phyloP scores from a whole-genome alignment of 2,329 filamentous ascomycete species.

The Xylaria sp. region DNA sequence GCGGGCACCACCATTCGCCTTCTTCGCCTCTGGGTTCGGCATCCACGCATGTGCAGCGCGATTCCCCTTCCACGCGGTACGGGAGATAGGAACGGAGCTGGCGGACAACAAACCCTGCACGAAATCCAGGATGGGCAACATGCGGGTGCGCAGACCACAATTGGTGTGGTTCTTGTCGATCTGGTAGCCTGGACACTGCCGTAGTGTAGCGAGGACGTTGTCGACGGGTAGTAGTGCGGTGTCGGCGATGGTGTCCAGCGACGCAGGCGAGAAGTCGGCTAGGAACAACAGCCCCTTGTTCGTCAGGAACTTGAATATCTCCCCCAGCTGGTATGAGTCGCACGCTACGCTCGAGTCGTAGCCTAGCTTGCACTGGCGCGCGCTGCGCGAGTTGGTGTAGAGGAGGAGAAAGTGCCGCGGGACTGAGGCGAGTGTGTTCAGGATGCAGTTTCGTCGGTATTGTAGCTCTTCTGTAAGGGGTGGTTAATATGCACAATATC shows the following conservation, averaged over 20 bases:
- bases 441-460: slow-evolving; percentile 71
- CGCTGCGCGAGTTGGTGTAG: slow-evolving; percentile 71
- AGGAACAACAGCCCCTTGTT: slow-evolving; percentile 70
- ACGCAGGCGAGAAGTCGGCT: slow-evolving; percentile 63
- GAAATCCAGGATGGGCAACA: slow-evolving; percentile 73
- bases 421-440: slow-evolving; percentile 75
- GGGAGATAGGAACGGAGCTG: slow-evolving; percentile 56
- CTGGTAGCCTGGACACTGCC: slow-evolving; percentile 77
- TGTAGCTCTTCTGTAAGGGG: slow-evolving; percentile 68
- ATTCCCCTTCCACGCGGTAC: slow-evolving; percentile 59
- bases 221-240: slow-evolving; percentile 70
- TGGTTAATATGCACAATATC: slow-evolving; percentile 36
- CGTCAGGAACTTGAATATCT: slow-evolving; percentile 77
- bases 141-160: slow-evolving; percentile 73
- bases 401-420: slow-evolving; percentile 73
- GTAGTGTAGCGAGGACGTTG: slow-evolving; percentile 67
- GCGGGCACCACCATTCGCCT: slow-evolving; percentile 35
- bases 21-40: slow-evolving; percentile 38
- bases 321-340: slow-evolving; percentile 81
- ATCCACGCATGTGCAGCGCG: slow-evolving; percentile 56
- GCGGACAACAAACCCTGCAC: slow-evolving; percentile 67
- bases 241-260: slow-evolving; percentile 57
- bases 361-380: slow-evolving; percentile 74
- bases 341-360: slow-evolving; percentile 78
- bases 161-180: slow-evolving; percentile 78